Conservation (phyloP, 306 rosid species). For the Lupinus albus region DNA sequence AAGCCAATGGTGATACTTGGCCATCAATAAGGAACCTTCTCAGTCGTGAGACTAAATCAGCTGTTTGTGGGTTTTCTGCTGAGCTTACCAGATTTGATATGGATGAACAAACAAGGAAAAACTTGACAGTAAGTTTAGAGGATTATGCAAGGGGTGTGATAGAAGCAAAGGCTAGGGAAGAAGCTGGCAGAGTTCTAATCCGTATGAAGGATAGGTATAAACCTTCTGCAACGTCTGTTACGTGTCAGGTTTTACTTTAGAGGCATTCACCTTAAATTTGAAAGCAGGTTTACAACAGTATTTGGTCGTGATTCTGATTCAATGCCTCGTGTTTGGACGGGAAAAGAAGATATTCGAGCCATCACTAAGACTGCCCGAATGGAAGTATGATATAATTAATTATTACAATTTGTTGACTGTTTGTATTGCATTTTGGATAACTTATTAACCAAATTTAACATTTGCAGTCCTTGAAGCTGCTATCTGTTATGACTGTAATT, state of each 20-base stretch:
- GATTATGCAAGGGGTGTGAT: conserved; percentile 71
- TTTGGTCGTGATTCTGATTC: conserved; percentile 89
- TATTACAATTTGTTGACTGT: conserved; percentile 17
- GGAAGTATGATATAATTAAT: conserved; percentile 55
- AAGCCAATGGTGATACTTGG: conserved; percentile 83
- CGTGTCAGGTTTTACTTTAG: conserved; percentile 15
- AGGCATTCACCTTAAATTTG: conserved; percentile 43
- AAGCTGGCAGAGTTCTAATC: conserved; percentile 79
- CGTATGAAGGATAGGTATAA: conserved; percentile 86
- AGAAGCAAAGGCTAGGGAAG: conserved; percentile 81
- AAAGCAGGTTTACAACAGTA: conserved; percentile 68
- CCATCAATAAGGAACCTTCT: conserved; percentile 72
- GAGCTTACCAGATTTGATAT: conserved; percentile 68
- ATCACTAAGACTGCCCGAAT: conserved; percentile 83
- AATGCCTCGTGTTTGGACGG: conserved; percentile 95
- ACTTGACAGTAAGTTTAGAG: conserved; percentile 51
- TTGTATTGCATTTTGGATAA: conserved; percentile 26
- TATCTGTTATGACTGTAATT: conserved; percentile 76
- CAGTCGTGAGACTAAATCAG: conserved; percentile 69
- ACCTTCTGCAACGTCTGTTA: conserved; percentile 29
- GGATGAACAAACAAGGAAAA: conserved; percentile 57
- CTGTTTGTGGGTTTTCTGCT: conserved; percentile 64
- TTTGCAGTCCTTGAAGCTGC: conserved; percentile 82
- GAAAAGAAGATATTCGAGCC: conserved; percentile 77
- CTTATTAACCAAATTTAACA: conserved; percentile 21